phyloP scores from a whole-genome alignment of 164 flowering plant species.

The Sedum album region DNA sequence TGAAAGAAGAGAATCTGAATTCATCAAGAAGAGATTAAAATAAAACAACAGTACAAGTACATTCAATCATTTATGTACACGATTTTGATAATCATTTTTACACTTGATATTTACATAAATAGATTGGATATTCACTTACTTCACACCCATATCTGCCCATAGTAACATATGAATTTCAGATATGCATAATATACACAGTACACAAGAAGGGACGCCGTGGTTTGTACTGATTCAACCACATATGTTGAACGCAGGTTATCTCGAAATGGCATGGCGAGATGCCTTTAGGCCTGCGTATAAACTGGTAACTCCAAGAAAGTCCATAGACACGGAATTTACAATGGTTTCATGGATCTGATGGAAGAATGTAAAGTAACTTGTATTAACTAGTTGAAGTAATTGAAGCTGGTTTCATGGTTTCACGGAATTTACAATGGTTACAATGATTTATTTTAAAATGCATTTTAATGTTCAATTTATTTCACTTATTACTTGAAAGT shows the following conservation, averaged over 20 bases:
- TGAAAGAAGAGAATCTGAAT: too few species aligned
- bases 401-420: background rate
- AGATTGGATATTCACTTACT: background rate
- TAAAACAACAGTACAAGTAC: too few species aligned
- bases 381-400: background rate
- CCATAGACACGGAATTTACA: background rate
- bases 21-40: too few species aligned
- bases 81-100: too few species aligned
- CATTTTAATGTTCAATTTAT: too few species aligned
- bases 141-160: conserved; percentile 7
- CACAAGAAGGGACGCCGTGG: background rate
- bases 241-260: background rate
- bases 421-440: too few species aligned
- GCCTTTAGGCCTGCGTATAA: background rate
- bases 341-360: background rate
- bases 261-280: background rate
- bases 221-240: background rate
- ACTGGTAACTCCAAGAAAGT: background rate
- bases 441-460: too few species aligned
- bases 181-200: conserved; percentile 19
- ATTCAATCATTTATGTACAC: too few species aligned
- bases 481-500: too few species aligned
- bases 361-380: background rate
- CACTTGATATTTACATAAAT: conserved; percentile 31
- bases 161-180: conserved; percentile 11